These are phyloP conservation scores for Xanthoconium separans DNA, from an alignment of 1,284 basidiomycete genomes.

Conservation along the genomic window DNA sequence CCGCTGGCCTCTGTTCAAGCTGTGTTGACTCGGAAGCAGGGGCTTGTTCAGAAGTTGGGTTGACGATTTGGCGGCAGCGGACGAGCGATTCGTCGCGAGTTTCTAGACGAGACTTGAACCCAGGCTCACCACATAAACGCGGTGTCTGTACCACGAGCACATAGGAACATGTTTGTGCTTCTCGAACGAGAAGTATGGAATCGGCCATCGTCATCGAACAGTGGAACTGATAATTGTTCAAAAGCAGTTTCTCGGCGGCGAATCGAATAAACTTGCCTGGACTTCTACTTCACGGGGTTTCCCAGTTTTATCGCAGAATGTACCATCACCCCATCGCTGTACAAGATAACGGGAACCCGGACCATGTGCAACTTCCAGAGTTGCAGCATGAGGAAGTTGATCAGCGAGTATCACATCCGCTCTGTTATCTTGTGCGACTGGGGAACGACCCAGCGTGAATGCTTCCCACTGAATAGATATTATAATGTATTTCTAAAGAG, in stretches of 20 bases:
- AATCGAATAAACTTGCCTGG: conserved; percentile 56
- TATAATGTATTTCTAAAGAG: conserved; percentile 13
- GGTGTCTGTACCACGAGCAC: conserved; percentile 91
- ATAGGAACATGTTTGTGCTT: conserved; percentile 88
- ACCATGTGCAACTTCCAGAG: conserved; percentile 71
- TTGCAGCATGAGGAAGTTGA: conserved; percentile 57
- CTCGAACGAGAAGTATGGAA: conserved; percentile 86
- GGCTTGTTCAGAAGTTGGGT: conserved; percentile 28
- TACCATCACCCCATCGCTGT: conserved; percentile 89
- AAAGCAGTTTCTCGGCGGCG: conserved; percentile 11
- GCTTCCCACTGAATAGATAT: conserved; percentile 64
- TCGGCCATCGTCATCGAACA: conserved; percentile 90
- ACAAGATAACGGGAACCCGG: conserved; percentile 88
- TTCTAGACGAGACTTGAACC: conserved; percentile 78
- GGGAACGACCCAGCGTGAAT: conserved; percentile 75
- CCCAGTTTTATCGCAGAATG: conserved; percentile 87
- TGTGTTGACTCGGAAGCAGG: conserved; percentile 33
- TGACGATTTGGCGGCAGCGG: conserved; percentile 72
- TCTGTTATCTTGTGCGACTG: conserved; percentile 53
- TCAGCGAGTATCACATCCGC: conserved; percentile 70
- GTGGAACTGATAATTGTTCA: conserved; percentile 66
- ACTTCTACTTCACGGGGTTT: conserved; percentile 86
- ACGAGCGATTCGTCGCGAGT: conserved; percentile 64
- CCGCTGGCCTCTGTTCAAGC: conserved; percentile 32
- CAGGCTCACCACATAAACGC: conserved; percentile 86